Conservation (phyloP, 1,139 yeast species). For the Pichia sp. region DNA sequence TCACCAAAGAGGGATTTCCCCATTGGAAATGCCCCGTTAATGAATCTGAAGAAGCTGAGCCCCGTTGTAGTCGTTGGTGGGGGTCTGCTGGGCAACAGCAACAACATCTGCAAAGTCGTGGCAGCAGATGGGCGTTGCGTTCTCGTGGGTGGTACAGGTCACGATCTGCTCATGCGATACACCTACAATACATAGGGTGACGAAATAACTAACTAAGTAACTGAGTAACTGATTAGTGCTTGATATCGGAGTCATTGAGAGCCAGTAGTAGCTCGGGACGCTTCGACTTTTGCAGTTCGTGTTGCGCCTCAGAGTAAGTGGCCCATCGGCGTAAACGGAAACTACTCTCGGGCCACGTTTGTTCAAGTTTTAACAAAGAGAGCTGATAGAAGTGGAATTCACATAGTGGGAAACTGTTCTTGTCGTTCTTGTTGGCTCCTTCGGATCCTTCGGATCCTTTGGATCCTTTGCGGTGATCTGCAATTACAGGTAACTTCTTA, state of each 20-base stretch:
- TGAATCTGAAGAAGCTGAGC: too few species aligned
- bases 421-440: background rate
- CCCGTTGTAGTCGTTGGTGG: too few species aligned
- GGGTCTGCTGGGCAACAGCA: too few species aligned
- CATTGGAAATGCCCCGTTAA: too few species aligned
- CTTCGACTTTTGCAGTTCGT: slow-evolving; percentile 49
- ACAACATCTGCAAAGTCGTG: slow-evolving; percentile 4
- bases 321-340: slow-evolving; percentile 70
- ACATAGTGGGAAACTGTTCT: slow-evolving; percentile 50
- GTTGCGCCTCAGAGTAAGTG: slow-evolving; percentile 62
- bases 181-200: too few species aligned
- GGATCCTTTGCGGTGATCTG: slow-evolving; percentile 43
- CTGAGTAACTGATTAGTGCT: too few species aligned
- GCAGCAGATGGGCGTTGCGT: background rate
- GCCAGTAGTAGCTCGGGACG: slow-evolving; percentile 68
- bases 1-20: background rate
- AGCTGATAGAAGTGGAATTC: slow-evolving; percentile 85
- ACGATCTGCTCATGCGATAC: slow-evolving; percentile 3
- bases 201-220: too few species aligned
- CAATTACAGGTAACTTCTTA: slow-evolving; percentile 52
- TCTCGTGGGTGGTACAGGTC: slow-evolving; percentile 5
- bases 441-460: too few species aligned
- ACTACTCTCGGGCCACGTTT: slow-evolving; percentile 67
- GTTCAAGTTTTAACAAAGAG: slow-evolving; percentile 47
- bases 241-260: slow-evolving; percentile 45